These are phyloP conservation scores for Mycena capillaripes DNA, from an alignment of 768 basidiomycete species.

Conservation along the genomic window DNA sequence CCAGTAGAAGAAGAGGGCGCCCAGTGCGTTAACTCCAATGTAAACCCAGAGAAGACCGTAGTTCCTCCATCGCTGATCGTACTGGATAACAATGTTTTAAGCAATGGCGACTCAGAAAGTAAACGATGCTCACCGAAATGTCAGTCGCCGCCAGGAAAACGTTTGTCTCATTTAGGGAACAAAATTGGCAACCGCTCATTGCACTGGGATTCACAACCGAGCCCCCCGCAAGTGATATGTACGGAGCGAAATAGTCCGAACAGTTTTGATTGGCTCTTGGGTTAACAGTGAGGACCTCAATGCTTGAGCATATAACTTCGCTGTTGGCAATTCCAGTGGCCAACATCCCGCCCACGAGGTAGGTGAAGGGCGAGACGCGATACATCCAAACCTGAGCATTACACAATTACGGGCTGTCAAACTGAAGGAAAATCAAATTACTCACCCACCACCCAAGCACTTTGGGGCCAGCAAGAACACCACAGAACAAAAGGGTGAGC, in stretches of 20 bases:
- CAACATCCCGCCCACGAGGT: constrained; percentile 51
- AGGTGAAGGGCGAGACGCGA: constrained; percentile 49
- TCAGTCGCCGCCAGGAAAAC: constrained; percentile 64
- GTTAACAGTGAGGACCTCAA: constrained; percentile 66
- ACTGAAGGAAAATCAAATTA: not conserved
- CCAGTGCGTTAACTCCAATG: constrained; percentile 62
- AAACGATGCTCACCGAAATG: constrained; percentile 72
- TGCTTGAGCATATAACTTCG: constrained; percentile 60
- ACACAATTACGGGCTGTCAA: not conserved
- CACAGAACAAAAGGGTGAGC: constrained; percentile 56
- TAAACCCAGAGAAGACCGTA: constrained; percentile 65
- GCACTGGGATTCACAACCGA: constrained; percentile 70
- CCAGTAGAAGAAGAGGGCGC: constrained; percentile 42
- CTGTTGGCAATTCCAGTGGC: constrained; percentile 43
- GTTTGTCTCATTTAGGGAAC: constrained; percentile 71
- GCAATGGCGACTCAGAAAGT: constrained; percentile 69
- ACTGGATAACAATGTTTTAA: constrained; percentile 58
- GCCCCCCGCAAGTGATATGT: constrained; percentile 65
- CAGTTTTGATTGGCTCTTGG: constrained; percentile 71
- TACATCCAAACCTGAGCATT: constrained; percentile 55
- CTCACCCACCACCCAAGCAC: constrained; percentile 43
- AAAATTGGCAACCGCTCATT: constrained; percentile 68
- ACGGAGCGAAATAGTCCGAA: constrained; percentile 62
- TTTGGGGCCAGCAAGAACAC: constrained; percentile 48
- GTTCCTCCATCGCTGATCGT: constrained; percentile 67